phyloP scores from a whole-genome alignment of 1,139 yeast species.

The Ashbya aceris region DNA sequence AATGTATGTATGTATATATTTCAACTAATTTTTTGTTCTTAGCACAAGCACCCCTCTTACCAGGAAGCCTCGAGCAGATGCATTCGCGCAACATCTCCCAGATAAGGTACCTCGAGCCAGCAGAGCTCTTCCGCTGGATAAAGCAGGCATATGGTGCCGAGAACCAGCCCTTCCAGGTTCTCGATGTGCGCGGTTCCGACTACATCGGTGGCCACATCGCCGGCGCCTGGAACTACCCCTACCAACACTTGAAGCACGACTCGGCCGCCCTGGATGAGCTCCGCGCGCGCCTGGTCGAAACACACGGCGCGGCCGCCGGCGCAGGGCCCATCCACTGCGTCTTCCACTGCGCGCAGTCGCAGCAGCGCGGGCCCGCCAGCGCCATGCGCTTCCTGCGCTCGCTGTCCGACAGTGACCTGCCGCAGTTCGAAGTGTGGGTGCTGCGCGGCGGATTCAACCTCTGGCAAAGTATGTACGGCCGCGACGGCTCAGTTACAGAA shows the following conservation, averaged over 20 bases:
- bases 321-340: conserved; percentile 40
- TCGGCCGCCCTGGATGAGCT: conserved; percentile 55
- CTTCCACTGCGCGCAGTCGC: conserved; percentile 85
- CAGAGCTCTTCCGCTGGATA: conserved; percentile 23
- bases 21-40: no score
- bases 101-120: conserved; percentile 22
- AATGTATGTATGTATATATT: no score
- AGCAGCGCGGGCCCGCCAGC: conserved; percentile 83
- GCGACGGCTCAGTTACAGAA: conserved; percentile 57
- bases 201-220: conserved; percentile 43
- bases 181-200: conserved; percentile 86
- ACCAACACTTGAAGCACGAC: conserved; percentile 49
- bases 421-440: conserved; percentile 52
- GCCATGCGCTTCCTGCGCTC: conserved; percentile 59
- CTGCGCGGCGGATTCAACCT: conserved; percentile 74
- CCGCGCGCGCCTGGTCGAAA: conserved; percentile 36
- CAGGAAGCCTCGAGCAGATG: conserved; percentile 4
- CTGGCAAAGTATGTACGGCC: conserved; percentile 75
- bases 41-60: no score
- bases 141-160: conserved; percentile 14
- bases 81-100: conserved; percentile 15
- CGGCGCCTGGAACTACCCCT: conserved; percentile 22
- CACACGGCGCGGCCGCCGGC: conserved; percentile 21
- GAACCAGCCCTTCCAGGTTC: conserved; percentile 42
- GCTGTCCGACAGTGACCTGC: conserved; percentile 35